Evolutionary conservation across 352 stramenopile genomes (phyloP).

Genomic region (Albugo laibachii): DNA sequence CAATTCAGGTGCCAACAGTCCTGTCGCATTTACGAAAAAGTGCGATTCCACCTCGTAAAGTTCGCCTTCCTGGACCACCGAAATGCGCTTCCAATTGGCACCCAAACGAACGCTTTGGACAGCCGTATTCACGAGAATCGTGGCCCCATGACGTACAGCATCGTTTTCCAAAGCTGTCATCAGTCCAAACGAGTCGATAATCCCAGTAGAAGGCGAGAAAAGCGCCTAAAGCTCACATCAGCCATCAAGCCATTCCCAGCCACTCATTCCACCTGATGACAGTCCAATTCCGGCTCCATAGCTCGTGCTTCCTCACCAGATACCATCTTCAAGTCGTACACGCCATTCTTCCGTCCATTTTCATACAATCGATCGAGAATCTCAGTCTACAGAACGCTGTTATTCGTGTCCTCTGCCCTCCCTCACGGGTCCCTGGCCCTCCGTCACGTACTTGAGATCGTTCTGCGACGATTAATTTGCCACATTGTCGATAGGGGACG

Average conservation of each 20-base stretch:
- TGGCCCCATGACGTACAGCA: constrained; percentile 71
- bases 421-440: too few species aligned
- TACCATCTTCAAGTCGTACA: constrained; percentile 28
- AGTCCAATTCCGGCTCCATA: constrained; percentile 39
- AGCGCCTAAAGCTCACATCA: constrained; percentile 25
- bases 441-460: constrained; percentile 23
- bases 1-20: constrained; percentile 49
- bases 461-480: constrained; percentile 91
- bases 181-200: constrained; percentile 87
- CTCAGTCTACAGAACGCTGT: constrained; percentile 10
- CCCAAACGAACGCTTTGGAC: constrained; percentile 28
- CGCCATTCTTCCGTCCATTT: constrained; percentile 19
- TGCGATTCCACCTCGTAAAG: constrained; percentile 67
- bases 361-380: too few species aligned
- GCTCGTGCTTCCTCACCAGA: constrained; percentile 16
- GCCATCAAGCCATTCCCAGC: background rate
- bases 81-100: constrained; percentile 12
- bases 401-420: background rate
- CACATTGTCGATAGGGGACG: constrained; percentile 72
- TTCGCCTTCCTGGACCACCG: constrained; percentile 16
- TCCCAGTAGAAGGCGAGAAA: constrained; percentile 88
- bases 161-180: constrained; percentile 83
- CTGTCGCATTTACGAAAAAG: constrained; percentile 85
- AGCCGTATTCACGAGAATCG: constrained; percentile 43
- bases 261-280: constrained; percentile 12